A percentile compares a stretch with the other conserved stretches of the same genome.
Evolutionary conservation across 768 basidiomycete genomes (phyloP).

Genomic region (Postia placenta): DNA sequence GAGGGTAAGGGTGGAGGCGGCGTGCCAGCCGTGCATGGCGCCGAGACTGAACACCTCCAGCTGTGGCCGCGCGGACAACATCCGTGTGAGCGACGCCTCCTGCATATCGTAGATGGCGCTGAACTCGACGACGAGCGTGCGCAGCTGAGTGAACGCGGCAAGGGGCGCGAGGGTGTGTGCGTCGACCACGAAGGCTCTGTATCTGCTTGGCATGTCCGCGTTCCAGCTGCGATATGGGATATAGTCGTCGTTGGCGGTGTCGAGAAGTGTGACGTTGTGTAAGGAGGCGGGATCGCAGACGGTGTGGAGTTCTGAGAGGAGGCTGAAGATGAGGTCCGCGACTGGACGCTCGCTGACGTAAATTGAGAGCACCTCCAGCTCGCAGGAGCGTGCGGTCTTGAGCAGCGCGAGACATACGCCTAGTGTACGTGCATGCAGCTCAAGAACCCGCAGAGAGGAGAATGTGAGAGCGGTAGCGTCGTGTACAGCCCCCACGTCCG

Average conservation of each 20-base stretch:
- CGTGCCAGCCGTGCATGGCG: background rate
- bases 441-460: background rate
- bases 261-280: background rate
- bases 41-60: background rate
- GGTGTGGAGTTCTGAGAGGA: background rate
- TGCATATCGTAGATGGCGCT: background rate
- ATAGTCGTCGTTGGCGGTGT: background rate
- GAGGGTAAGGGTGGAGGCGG: background rate
- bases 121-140: background rate
- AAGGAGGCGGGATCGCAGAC: background rate
- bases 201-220: too few relatives aligned
- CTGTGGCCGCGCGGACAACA: background rate
- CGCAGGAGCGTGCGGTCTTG: background rate
- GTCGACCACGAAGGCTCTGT: background rate
- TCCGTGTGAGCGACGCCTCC: background rate
- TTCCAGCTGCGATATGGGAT: background rate
- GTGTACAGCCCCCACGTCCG: background rate
- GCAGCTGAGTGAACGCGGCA: background rate
- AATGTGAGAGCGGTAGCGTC: background rate
- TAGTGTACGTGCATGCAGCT: background rate
- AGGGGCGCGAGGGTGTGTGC: background rate
- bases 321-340: background rate
- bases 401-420: background rate
- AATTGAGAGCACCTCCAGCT: background rate
- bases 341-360: background rate